Base-by-base conservation (phyloP, 768 basidiomycete species). In the Amanita molliuscula region DNA sequence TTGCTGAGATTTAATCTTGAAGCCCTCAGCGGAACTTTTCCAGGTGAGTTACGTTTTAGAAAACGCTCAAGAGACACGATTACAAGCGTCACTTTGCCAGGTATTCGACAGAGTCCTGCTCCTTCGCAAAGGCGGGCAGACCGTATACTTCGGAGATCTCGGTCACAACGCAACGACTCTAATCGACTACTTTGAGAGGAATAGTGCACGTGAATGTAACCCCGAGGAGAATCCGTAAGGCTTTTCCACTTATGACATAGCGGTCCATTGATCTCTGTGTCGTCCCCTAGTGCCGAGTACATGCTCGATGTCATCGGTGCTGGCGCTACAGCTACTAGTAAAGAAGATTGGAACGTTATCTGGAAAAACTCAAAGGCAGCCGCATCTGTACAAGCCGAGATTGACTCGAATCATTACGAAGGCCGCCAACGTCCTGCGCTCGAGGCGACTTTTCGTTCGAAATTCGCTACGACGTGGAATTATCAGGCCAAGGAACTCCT, bases 1-100 rank as follows among this genome's bases (percentile, higher is more conserved):
- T 23, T 28, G 29, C 49, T 36, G 44, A 54, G 28, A 31, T 33
- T 6, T 70, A 73, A 56, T 74, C 42, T 16, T 73, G 51, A 73
- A 87, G 70, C 90, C 90, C 34, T 90, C 88, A 23, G 86, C 86
- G 1, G 81, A 91, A 59, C 68, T 92, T 21, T 92, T 92, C 71
- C 78, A 87, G 57, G 70, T 70, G 35, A 33, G 10, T 7, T 1
- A 16, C 21, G n/a, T 2, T 8, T 23, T 10, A 21, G 15, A 13
- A 10, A 18, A 20, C 16, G 4, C 6, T 3, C 29, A 47, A 10
- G 4, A 23, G 5, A 15, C 10, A 9, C 13, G 28, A 38, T 21
- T 51, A 18, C 51, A 3, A 6, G 10, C 2, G 7, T 35, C 6
- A 37, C 18, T n/a, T 23, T 8, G 44, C n/a, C 48, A 73, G 67